Conservation (phyloP, 495 filamentous ascomycete genomes). For the Chaetomium fimeti region DNA sequence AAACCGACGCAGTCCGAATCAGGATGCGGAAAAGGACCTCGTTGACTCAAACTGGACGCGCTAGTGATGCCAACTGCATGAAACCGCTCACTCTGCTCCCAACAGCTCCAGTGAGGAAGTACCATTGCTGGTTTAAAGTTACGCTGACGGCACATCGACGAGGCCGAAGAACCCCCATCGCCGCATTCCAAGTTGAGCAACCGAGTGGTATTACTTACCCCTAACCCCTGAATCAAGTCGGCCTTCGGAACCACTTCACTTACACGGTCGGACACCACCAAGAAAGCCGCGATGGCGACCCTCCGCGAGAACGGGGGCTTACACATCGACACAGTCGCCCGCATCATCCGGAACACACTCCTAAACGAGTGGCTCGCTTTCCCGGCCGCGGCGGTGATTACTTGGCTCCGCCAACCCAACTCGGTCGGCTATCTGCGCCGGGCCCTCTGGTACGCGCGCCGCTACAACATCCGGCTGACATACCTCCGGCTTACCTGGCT, state of each 20-base stretch:
- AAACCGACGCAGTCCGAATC: no score
- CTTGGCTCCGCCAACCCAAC: conserved; percentile 14
- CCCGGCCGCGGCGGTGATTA: conserved; percentile 23
- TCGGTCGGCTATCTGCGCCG: conserved; percentile 16
- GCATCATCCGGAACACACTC: conserved; percentile 24
- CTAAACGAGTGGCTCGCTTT: conserved; percentile 30
- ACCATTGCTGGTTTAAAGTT: no score
- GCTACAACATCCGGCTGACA: conserved; percentile 8
- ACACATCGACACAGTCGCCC: conserved; percentile 28
- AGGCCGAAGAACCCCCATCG: no score
- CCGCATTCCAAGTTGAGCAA: no score
- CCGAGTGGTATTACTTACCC: neutral
- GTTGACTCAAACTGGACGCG: no score
- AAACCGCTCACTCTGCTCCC: no score
- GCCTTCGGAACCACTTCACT: neutral
- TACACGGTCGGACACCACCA: neutral
- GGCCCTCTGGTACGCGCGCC: conserved; percentile 8
- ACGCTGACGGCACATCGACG: no score
- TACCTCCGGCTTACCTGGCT: conserved; percentile 5
- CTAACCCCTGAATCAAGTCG: neutral
- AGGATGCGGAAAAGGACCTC: no score
- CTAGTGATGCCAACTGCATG: no score
- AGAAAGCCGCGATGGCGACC: conserved; percentile 21
- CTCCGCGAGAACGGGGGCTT: conserved; percentile 25
- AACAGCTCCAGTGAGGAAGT: no score